Evolutionary conservation across 2,329 filamentous ascomycete species (phyloP).

Genomic region (Colletotrichum costaricense): DNA sequence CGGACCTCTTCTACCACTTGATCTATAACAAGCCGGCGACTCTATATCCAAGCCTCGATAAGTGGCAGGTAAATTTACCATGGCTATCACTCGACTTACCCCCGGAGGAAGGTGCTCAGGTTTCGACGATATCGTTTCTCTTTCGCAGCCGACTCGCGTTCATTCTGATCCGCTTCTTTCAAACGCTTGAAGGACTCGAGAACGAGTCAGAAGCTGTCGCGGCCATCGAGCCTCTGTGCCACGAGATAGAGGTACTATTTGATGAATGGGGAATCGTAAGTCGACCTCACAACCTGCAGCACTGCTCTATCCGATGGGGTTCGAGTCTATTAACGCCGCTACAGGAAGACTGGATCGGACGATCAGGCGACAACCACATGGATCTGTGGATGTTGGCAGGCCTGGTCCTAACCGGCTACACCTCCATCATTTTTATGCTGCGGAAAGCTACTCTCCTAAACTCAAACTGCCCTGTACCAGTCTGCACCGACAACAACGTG

Average conservation of each 20-base stretch:
- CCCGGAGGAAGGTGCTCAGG: slow-evolving; percentile 35
- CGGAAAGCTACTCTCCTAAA: slow-evolving; percentile 39
- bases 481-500: slow-evolving; percentile 13
- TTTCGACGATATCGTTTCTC: slow-evolving; percentile 43
- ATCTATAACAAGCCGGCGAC: slow-evolving; percentile 45
- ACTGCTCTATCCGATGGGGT: too few species aligned
- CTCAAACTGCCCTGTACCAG: slow-evolving; percentile 3
- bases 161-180: slow-evolving; percentile 44
- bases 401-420: slow-evolving; percentile 43
- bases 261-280: slow-evolving; percentile 44
- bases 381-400: slow-evolving; percentile 43
- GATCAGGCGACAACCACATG: slow-evolving; percentile 36
- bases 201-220: slow-evolving; percentile 6
- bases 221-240: slow-evolving; percentile 38
- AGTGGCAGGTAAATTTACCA: slow-evolving; percentile 47
- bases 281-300: neutral
- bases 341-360: slow-evolving; percentile 42
- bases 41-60: slow-evolving; percentile 39
- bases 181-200: neutral
- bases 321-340: neutral
- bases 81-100: slow-evolving; percentile 42
- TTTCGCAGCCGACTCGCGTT: slow-evolving; percentile 44
- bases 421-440: slow-evolving; percentile 48
- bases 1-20: slow-evolving; percentile 46
- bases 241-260: slow-evolving; percentile 42